Percentiles rank a stretch among this genome's conserved stretches.
These are phyloP conservation scores for Phanerochaete sordida DNA, from an alignment of 768 basidiomycete species.

Conservation along the genomic window DNA sequence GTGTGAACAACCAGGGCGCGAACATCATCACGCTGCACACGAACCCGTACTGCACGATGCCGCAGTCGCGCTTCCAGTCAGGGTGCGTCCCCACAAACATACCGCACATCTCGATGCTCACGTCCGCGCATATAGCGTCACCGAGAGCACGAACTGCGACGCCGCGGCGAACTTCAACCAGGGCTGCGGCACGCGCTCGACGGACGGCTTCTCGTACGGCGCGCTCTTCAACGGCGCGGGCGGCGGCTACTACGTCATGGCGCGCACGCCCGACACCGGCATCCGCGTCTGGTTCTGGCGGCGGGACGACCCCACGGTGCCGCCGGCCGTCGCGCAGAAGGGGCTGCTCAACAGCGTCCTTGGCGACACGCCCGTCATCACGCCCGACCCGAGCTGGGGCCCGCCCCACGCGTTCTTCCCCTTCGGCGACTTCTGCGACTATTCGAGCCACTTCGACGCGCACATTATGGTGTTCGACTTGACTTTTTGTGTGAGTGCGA, in stretches of 20 bases:
- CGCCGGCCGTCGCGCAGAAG: constrained; percentile 32
- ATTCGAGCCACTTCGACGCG: constrained; percentile 46
- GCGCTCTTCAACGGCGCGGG: constrained; percentile 43
- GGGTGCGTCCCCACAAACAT: constrained; percentile 35
- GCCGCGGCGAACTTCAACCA: constrained; percentile 47
- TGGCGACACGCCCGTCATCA: constrained; percentile 8
- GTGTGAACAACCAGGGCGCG: constrained; percentile 42
- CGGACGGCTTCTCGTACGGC: constrained; percentile 41
- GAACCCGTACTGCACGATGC: constrained; percentile 44
- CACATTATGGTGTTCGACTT: constrained; percentile 56
- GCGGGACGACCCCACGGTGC: constrained; percentile 40
- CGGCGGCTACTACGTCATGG: constrained; percentile 62
- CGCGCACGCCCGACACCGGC: constrained; percentile 36
- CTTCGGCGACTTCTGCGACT: constrained; percentile 43
- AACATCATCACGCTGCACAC: constrained; percentile 60
- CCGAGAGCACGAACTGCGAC: constrained; percentile 46
- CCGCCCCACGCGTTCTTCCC: constrained; percentile 48
- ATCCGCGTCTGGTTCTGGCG: constrained; percentile 65
- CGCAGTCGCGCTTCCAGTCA: constrained; percentile 34
- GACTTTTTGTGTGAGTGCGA: constrained; percentile 53
- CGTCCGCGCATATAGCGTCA: constrained; percentile 25
- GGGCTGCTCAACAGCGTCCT: not conserved
- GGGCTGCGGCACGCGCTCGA: constrained; percentile 55
- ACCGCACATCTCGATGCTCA: not conserved
- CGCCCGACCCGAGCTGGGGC: constrained; percentile 35